These are phyloP conservation scores for Triticum urartu DNA, from an alignment of 176 grass and related monocot species.

Conservation along the genomic window DNA sequence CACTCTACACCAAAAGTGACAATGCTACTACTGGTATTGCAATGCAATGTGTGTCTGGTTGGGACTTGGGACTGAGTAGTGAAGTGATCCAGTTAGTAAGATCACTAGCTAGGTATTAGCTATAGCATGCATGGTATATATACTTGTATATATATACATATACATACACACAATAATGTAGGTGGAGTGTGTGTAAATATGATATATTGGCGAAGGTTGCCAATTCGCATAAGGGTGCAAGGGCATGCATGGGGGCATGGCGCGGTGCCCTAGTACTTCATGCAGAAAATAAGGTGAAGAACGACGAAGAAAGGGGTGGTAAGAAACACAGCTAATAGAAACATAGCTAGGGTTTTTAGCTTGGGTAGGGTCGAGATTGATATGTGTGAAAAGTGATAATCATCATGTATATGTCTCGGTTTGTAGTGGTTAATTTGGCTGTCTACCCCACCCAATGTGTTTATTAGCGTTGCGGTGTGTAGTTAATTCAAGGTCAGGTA, in stretches of 20 bases:
- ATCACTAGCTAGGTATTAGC: conserved; percentile 33
- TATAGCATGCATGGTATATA: conserved; percentile 23
- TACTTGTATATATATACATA: conserved; percentile 25
- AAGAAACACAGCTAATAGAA: not conserved
- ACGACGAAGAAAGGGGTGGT: not conserved
- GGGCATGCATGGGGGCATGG: not conserved
- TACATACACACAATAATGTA: conserved; percentile 34
- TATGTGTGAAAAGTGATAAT: conserved; percentile 47
- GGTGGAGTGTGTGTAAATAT: conserved; percentile 31
- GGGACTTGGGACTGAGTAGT: conserved; percentile 7
- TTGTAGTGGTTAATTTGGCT: conserved; percentile 39
- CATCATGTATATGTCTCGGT: conserved; percentile 50
- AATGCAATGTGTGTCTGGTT: conserved; percentile 17
- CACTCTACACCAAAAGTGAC: conserved; percentile 5
- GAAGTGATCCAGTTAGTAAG: conserved; percentile 27
- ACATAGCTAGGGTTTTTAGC: conserved; percentile 37
- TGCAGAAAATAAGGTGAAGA: conserved; percentile 35
- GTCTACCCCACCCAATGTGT: conserved; percentile 38
- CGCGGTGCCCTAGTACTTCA: not conserved
- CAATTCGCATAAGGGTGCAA: not conserved
- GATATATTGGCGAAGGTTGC: conserved; percentile 38
- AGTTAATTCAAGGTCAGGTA: conserved; percentile 4
- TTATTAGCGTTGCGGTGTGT: conserved; percentile 56
- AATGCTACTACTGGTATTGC: not conserved
- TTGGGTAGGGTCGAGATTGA: conserved; percentile 37